These are phyloP conservation scores for Volutella citrinella DNA, from an alignment of 2,329 filamentous ascomycete genomes.

Conservation along the genomic window DNA sequence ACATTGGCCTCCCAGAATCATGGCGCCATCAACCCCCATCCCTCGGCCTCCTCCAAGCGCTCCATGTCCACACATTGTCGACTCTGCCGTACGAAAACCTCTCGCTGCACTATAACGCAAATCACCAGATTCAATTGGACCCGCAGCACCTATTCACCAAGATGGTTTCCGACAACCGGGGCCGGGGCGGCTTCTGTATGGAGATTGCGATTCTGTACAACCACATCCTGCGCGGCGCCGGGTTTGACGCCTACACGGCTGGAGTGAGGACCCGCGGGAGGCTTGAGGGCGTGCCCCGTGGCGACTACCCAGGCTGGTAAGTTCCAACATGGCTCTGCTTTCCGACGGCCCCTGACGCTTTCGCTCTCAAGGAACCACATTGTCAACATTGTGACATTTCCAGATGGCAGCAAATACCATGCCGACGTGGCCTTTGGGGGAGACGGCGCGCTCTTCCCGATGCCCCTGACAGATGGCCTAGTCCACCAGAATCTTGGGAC, in stretches of 20 bases:
- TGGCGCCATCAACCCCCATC: slow-evolving; percentile 9
- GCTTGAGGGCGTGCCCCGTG: slow-evolving; percentile 35
- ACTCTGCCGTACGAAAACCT: slow-evolving; percentile 56
- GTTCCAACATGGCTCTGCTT: neutral
- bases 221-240: slow-evolving; percentile 46
- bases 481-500: slow-evolving; percentile 48
- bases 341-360: neutral
- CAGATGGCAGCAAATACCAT: slow-evolving; percentile 45
- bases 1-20: slow-evolving; percentile 9
- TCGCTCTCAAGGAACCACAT: slow-evolving; percentile 48
- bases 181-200: slow-evolving; percentile 59
- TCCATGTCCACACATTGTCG: slow-evolving; percentile 18
- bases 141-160: slow-evolving; percentile 47
- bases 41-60: slow-evolving; percentile 12
- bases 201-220: slow-evolving; percentile 56
- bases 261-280: slow-evolving; percentile 49
- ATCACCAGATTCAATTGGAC: slow-evolving; percentile 39
- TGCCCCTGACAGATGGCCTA: slow-evolving; percentile 47
- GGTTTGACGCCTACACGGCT: slow-evolving; percentile 52
- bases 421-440: slow-evolving; percentile 65
- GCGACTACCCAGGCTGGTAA: slow-evolving; percentile 48
- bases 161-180: slow-evolving; percentile 39
- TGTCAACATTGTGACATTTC: slow-evolving; percentile 58
- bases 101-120: slow-evolving; percentile 47
- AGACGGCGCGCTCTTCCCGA: slow-evolving; percentile 56